Percentiles rank a stretch among this genome's conserved stretches.
These are phyloP conservation scores for Pholiota microspora DNA, from an alignment of 768 basidiomycete genomes.

Conservation along the genomic window DNA sequence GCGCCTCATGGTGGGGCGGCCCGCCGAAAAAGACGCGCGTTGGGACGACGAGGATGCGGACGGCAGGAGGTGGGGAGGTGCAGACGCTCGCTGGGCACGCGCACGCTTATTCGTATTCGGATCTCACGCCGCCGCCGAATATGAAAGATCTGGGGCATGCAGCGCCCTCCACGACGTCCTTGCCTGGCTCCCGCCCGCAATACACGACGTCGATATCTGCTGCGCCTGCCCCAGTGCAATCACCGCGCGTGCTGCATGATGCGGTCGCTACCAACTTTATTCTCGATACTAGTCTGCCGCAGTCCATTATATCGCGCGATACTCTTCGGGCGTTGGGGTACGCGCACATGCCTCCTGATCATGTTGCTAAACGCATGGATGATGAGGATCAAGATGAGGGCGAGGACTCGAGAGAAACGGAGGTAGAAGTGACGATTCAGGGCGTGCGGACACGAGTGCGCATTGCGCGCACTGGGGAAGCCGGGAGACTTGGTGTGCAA, in stretches of 20 bases:
- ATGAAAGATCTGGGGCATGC: neutral
- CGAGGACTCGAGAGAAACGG: neutral
- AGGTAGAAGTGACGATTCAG: conserved; percentile 24
- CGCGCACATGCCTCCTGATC: conserved; percentile 5
- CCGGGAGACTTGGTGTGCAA: conserved; percentile 27
- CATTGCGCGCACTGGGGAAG: conserved; percentile 26
- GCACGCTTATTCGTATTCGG: neutral
- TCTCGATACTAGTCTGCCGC: conserved; percentile 28
- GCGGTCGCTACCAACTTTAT: conserved; percentile 28
- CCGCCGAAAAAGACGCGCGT: neutral
- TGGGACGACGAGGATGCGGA: neutral
- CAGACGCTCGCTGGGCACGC: neutral
- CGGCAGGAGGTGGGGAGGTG: too few species aligned
- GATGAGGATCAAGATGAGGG: neutral
- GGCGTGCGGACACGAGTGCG: conserved; percentile 21
- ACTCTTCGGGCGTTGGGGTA: conserved; percentile 27
- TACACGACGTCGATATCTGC: neutral
- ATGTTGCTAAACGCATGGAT: conserved; percentile 5
- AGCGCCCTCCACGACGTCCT: neutral
- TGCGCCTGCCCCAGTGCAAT: neutral
- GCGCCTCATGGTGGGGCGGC: conserved; percentile 13
- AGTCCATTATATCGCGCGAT: conserved; percentile 27
- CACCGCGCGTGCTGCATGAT: conserved; percentile 5
- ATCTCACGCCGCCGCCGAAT: neutral
- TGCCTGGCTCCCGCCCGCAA: neutral